Evolutionary conservation across 2,329 filamentous ascomycete species (phyloP), one percentile per base, ranked within the genome.

Genomic region (Paecilomyces dactylethromorphus): DNA sequence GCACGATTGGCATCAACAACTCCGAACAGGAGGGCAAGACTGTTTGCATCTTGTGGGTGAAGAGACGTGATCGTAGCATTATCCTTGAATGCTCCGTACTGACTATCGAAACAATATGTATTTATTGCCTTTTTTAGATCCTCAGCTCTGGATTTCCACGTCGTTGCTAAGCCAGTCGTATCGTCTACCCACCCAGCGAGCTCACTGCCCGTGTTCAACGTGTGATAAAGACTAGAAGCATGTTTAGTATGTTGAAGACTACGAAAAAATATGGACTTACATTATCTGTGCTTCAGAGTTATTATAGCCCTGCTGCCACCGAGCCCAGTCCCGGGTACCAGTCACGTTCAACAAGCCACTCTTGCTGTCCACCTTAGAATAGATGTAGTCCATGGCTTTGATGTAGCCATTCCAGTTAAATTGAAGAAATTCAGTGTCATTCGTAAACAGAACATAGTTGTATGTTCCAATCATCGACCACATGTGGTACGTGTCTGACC

Each of bases 41-140:
- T 77, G 69, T 87, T 87, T 12, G 79, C 83, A 61, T 86, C 84
- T 71, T 88, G 84, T 0, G 84, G 83, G 61, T 83, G 74, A 3
- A 88, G 73, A 0, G 76, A 76, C 1, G 77, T 80, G 5, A 73
- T 67, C 0, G 78, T 79, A 39, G 80, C 78, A 61, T 84, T 85
- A 67, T 84, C 81, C 57, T 77, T 75, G 71, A 85, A 83, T 61
- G 83, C 76, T 26, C 79, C 79, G n/a, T 73, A 73, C 1, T 66
- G 56, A 0, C 70, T 63, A 61, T 84, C 79, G 78, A 79, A 85
- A 59, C 82, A 78, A 54, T 78, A 71, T 11, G 66, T 65, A 52
- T 81, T 78, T 26, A 83, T 82, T 8, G 78, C 74, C 0, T 65
- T 64, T 62, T 76, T 75, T 53, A 84, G 76, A 2, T 68, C 62